Percentiles rank a stretch among this genome's conserved stretches.
phyloP scores from a whole-genome alignment of 371 early-diverging fungal species.

The Homolaphlyctis polyrhiza region DNA sequence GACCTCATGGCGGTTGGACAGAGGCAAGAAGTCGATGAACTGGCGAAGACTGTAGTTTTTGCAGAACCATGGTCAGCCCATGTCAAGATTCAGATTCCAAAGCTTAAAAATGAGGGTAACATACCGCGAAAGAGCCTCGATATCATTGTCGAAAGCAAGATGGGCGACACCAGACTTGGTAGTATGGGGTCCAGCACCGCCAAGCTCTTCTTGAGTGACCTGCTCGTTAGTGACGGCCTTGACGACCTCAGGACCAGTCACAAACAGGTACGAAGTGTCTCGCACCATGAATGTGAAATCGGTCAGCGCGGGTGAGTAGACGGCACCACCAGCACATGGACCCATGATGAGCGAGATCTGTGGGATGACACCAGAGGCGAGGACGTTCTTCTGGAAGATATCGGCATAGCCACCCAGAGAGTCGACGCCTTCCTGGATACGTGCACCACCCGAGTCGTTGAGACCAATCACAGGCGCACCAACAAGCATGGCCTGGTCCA shows the following conservation, averaged over 20 bases:
- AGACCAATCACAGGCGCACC: slow-evolving; percentile 94
- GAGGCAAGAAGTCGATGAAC: slow-evolving; percentile 83
- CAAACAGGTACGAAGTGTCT: slow-evolving; percentile 94
- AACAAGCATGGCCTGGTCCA: slow-evolving; percentile 91
- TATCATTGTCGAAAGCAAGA: slow-evolving; percentile 86
- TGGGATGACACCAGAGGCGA: slow-evolving; percentile 92
- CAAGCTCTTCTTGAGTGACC: slow-evolving; percentile 93
- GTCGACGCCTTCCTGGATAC: slow-evolving; percentile 97
- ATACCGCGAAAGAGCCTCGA: slow-evolving; percentile 84
- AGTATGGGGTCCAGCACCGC: slow-evolving; percentile 92
- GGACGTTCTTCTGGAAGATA: slow-evolving; percentile 89
- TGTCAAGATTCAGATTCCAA: neutral
- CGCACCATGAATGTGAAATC: slow-evolving; percentile 96
- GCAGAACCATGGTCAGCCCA: neutral
- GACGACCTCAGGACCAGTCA: slow-evolving; percentile 96
- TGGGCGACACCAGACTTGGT: slow-evolving; percentile 86
- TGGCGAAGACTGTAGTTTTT: too few relatives aligned
- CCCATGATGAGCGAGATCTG: slow-evolving; percentile 97
- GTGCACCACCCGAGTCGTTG: slow-evolving; percentile 96
- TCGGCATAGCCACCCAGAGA: slow-evolving; percentile 95
- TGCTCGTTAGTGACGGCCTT: slow-evolving; percentile 92
- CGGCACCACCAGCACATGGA: slow-evolving; percentile 96
- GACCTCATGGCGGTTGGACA: slow-evolving; percentile 69
- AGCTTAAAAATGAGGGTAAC: slow-evolving; percentile 11
- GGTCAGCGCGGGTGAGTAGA: slow-evolving; percentile 95